Evolutionary conservation across 208 protist species (phyloP).

Genomic region (Trypanosoma grayi): DNA sequence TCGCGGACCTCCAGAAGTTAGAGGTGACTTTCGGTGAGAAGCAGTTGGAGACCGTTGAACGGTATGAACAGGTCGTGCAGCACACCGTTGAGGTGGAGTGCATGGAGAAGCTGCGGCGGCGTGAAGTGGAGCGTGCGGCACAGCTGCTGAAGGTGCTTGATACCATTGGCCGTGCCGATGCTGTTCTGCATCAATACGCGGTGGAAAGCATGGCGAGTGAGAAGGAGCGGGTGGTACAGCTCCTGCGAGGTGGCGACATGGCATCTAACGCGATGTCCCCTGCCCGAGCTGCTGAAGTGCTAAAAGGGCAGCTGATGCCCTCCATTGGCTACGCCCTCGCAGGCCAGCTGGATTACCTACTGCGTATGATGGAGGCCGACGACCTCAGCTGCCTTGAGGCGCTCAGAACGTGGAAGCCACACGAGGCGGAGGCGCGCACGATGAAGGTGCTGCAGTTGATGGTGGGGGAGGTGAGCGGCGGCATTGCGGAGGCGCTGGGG

Average conservation of each 20-base stretch:
- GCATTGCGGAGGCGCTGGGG: slow-evolving; percentile 5
- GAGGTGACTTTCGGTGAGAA: slow-evolving; percentile 62
- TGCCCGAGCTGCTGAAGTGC: slow-evolving; percentile 19
- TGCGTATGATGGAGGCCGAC: not conserved
- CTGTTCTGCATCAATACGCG: slow-evolving; percentile 53
- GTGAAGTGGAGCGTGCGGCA: slow-evolving; percentile 42
- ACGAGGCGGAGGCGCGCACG: slow-evolving; percentile 10
- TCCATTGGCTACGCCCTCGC: slow-evolving; percentile 18
- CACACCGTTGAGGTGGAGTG: slow-evolving; percentile 62
- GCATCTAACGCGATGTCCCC: slow-evolving; percentile 2
- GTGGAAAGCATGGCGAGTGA: slow-evolving; percentile 29
- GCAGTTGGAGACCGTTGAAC: slow-evolving; percentile 42
- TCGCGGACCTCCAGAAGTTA: slow-evolving; percentile 46
- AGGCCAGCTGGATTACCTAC: slow-evolving; percentile 31
- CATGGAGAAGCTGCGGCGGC: slow-evolving; percentile 32
- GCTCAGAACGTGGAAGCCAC: not conserved
- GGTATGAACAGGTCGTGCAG: slow-evolving; percentile 61
- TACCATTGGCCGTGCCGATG: slow-evolving; percentile 59
- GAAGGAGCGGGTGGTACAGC: slow-evolving; percentile 23
- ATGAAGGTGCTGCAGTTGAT: slow-evolving; percentile 17
- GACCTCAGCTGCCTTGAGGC: not conserved
- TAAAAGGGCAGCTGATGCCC: slow-evolving; percentile 24
- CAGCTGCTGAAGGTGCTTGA: slow-evolving; percentile 54
- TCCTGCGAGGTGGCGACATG: slow-evolving; percentile 11
- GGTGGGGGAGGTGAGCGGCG: slow-evolving; percentile 15